phyloP scores from a whole-genome alignment of 2,329 filamentous ascomycete species.

The Cordyceps javanica region DNA sequence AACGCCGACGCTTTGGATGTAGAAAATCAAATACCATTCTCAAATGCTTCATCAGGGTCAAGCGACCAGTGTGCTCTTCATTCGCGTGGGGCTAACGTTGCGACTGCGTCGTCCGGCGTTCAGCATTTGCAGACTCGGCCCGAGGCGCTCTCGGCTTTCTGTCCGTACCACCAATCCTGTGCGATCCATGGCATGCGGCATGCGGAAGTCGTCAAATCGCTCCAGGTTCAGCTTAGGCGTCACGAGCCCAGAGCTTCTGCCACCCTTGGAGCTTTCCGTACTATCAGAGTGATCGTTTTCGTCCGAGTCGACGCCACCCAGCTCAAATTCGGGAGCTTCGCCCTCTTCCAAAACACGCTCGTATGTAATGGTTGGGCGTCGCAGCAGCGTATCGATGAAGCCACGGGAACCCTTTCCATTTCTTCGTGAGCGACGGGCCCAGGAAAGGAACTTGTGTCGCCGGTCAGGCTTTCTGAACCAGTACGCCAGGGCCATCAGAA shows the following conservation, averaged over 20 bases:
- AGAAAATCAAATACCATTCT: background rate
- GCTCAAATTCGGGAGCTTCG: slow-evolving; percentile 68
- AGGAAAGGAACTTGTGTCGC: slow-evolving; percentile 34
- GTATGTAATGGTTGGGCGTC: slow-evolving; percentile 53
- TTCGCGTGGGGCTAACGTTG: slow-evolving; percentile 50
- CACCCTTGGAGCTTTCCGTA: slow-evolving; percentile 49
- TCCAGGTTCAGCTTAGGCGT: slow-evolving; percentile 56
- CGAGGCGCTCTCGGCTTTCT: slow-evolving; percentile 77
- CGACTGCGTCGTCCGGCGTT: slow-evolving; percentile 53
- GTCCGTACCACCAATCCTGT: slow-evolving; percentile 73
- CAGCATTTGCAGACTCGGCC: slow-evolving; percentile 47
- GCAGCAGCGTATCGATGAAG: slow-evolving; percentile 60
- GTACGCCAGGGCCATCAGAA: slow-evolving; percentile 63
- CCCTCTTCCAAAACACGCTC: slow-evolving; percentile 84
- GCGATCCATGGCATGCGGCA: slow-evolving; percentile 49
- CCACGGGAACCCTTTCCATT: slow-evolving; percentile 40
- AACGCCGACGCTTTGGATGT: slow-evolving; percentile 4
- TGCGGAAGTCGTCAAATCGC: slow-evolving; percentile 42
- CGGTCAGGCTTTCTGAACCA: slow-evolving; percentile 76
- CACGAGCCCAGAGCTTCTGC: slow-evolving; percentile 59
- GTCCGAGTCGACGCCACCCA: slow-evolving; percentile 60
- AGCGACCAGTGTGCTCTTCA: slow-evolving; percentile 50
- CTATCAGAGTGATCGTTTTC: slow-evolving; percentile 60
- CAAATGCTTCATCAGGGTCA: background rate
- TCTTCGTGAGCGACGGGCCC: slow-evolving; percentile 29